Conservation (phyloP, 352 stramenopile genomes). For the Sclerospora graminicola region DNA sequence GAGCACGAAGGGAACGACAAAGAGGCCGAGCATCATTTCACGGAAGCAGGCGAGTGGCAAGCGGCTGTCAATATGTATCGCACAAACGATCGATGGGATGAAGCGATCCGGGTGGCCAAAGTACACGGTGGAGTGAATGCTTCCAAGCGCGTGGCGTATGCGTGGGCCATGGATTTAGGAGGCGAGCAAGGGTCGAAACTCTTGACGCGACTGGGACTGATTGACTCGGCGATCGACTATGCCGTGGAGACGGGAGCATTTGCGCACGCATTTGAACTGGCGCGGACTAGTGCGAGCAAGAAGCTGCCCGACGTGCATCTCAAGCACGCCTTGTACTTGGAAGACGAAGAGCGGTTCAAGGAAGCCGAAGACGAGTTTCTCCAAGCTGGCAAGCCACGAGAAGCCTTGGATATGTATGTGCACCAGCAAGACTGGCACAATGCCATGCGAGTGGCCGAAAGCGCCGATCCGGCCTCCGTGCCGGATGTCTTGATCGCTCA, state of each 20-base stretch:
- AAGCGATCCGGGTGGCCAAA: conserved; percentile 90
- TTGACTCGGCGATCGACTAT: conserved; percentile 91
- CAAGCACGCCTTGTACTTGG: conserved; percentile 89
- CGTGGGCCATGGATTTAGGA: conserved; percentile 88
- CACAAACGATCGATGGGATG: conserved; percentile 90
- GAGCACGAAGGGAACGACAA: conserved; percentile 90
- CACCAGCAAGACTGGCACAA: conserved; percentile 91
- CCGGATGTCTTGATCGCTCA: conserved; percentile 89
- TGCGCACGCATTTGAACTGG: conserved; percentile 89
- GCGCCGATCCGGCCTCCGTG: conserved; percentile 78
- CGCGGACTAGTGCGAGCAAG: conserved; percentile 68
- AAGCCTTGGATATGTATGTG: conserved; percentile 94
- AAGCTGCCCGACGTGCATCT: conserved; percentile 89
- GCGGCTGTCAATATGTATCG: conserved; percentile 92
- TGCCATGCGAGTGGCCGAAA: conserved; percentile 88
- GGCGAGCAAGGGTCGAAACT: conserved; percentile 87
- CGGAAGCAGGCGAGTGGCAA: conserved; percentile 85
- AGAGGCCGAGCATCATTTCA: conserved; percentile 91
- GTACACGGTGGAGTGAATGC: conserved; percentile 87
- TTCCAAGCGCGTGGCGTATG: conserved; percentile 89
- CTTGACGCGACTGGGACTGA: conserved; percentile 84
- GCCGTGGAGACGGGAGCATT: conserved; percentile 88
- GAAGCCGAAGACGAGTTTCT: conserved; percentile 90
- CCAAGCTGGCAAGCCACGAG: conserved; percentile 87
- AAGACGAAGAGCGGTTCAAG: conserved; percentile 90